Evolutionary conservation across 495 filamentous ascomycete genomes (phyloP), one percentile per base, ranked within the genome.

Genomic region (Xylaria venustula): DNA sequence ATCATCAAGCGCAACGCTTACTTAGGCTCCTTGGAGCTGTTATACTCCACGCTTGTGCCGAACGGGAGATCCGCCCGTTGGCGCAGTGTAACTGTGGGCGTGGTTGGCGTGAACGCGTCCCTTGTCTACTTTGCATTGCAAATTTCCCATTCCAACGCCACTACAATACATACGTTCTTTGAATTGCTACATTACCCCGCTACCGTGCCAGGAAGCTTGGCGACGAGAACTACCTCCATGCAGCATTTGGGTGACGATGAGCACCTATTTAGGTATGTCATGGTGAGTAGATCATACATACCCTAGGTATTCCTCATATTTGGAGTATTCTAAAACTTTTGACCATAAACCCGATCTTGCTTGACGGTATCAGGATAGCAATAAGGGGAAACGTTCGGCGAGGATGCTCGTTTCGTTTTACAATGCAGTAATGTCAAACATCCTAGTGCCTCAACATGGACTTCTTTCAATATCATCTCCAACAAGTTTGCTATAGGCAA

Each of bases 171-270:
- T n/a, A n/a, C n/a, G 53, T 25, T 19, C 53, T 54, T 34, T 26
- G 36, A 42, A n/a, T 37, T 55, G 26, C 53, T 42, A 55, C 53
- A 37, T 34, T 55, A 55, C 53, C 53, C 53, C 53, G 53, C 53
- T 44, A 26, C 45, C 14, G 37, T 20, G 53, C 40, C 41, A 45
- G 26, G 17, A 45, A 45, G 53, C 53, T 45, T 55, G 26, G 40
- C 53, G 26, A 55, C 53, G 53, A 55, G 53, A 34, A 55, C 53
- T 25, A 53, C 48, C 2, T 28, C 25, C 26, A 11, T 20, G 9
- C 23, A 2, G 22, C 25, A 23, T 19, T 40, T 12, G 11, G 19
- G 19, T 25, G 8, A 19, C 20, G 47, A 15, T 50, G 15, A 19
- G 12, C 26, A 20, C 30, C 30, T 34, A 34, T 11, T 5, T 34